phyloP scores from a whole-genome alignment of 495 filamentous ascomycete species.

The Thozetella sp. region DNA sequence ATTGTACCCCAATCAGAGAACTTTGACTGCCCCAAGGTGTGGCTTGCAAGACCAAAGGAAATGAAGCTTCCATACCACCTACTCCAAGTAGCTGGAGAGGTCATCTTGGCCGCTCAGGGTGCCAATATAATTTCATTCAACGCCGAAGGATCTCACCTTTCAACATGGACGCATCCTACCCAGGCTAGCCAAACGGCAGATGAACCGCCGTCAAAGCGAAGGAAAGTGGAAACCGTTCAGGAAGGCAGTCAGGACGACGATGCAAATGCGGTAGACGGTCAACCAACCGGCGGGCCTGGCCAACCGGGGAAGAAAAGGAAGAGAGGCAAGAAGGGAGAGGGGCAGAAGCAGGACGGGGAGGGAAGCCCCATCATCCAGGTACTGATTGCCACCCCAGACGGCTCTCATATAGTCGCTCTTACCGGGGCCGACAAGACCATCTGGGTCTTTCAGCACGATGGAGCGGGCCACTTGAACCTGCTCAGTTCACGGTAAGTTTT shows the following conservation, averaged over 20 bases:
- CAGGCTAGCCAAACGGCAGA: constrained; percentile 13
- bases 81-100: constrained; percentile 32
- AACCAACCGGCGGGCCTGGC: constrained; percentile 5
- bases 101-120: constrained; percentile 42
- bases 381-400: constrained; percentile 58
- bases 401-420: constrained; percentile 70
- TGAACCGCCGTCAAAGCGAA: constrained; percentile 29
- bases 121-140: constrained; percentile 40
- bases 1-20: too few species aligned
- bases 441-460: constrained; percentile 72
- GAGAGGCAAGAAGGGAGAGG: constrained; percentile 7
- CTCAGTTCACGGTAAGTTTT: constrained; percentile 70
- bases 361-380: constrained; percentile 48
- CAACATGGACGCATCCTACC: constrained; percentile 32
- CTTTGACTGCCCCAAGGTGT: too few species aligned
- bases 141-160: constrained; percentile 29
- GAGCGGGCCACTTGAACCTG: constrained; percentile 61
- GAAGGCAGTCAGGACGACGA: constrained; percentile 1
- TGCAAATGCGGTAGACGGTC: constrained; percentile 1
- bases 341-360: constrained; percentile 2
- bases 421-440: constrained; percentile 91
- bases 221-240: constrained; percentile 17
- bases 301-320: constrained; percentile 7
- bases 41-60: too few species aligned
- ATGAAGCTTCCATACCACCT: constrained; percentile 43